Percentiles rank a stretch among this genome's conserved stretches.
phyloP scores from a whole-genome alignment of 2,329 filamentous ascomycete genomes.

The Hypomyces rosellus region DNA sequence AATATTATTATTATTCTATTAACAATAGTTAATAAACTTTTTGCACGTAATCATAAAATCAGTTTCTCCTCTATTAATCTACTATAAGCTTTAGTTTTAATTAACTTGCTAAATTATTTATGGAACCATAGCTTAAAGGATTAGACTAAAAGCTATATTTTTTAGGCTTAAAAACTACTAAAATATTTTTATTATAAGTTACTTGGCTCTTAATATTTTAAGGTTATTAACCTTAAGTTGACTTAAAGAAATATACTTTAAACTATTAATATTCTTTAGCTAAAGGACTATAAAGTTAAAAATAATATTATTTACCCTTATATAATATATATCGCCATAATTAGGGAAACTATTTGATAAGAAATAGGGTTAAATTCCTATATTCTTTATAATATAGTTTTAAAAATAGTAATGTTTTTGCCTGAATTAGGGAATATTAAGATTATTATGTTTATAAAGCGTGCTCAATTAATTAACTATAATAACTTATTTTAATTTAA shows the following conservation, averaged over 20 bases:
- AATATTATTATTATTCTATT: conserved; percentile 9
- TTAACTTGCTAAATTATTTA: conserved; percentile 31
- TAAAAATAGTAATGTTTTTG: no score
- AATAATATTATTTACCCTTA: conserved; percentile 31
- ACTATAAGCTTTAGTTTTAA: conserved; percentile 1
- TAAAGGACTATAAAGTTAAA: conserved; percentile 31
- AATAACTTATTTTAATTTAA: no score
- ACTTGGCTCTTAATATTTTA: conserved; percentile 14
- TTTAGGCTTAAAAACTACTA: conserved; percentile 25
- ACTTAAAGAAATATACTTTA: conserved; percentile 19
- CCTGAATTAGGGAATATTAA: no score
- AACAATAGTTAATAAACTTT: conserved; percentile 22
- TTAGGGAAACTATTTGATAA: conserved; percentile 23
- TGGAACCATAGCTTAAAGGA: conserved; percentile 31
- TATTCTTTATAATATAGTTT: no score
- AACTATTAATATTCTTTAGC: conserved; percentile 25
- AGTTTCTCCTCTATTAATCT: conserved; percentile 8
- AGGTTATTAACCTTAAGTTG: conserved; percentile 1
- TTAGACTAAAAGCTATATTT: conserved; percentile 26
- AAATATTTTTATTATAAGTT: conserved; percentile 33
- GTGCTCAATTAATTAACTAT: no score
- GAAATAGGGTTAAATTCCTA: no score
- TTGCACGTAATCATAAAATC: conserved; percentile 15
- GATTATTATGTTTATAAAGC: no score
- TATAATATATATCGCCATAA: conserved; percentile 30